Base-by-base conservation (phyloP, 352 stramenopile species). In the Phytophthora citricola region DNA sequence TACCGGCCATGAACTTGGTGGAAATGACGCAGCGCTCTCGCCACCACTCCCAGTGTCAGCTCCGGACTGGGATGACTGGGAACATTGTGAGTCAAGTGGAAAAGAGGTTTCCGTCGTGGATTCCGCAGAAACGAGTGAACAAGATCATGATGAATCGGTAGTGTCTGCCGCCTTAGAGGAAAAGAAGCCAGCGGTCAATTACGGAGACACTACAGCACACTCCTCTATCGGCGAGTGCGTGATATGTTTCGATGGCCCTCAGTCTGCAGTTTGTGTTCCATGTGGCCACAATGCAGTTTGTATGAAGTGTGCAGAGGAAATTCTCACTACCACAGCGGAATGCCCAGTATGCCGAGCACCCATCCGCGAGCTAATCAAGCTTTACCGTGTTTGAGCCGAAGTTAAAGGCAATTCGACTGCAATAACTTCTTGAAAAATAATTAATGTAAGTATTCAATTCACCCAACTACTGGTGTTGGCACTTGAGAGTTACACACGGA, bases 261-360 rank as follows among this genome's bases (percentile, higher is more conserved):
- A 93, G 70, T 76, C 77, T 15, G 84, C 84, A 6, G 85, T 94
- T 0, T 95, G 87, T 48, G 84, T 95, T 12, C 87, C 87, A 0
- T 95, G 87, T 50, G 87, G 87, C 24, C 85, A 95, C 79, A 91
- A 94, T 38, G 85, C 87, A 11, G 63, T 93, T 12, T 95, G 87
- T 56, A 93, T 94, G 85, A 65, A 59, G 22, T 95, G 86, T 53
- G 85, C 83, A 1, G 78, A 90, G 50, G 78, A 91, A 50, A 83
- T 95, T 40, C 63, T 93, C 5, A 62, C 75, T 6, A 78, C 73
- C 4, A 78, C 77, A 12, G 74, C 77, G 17, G 77, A 91, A 57
- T 95, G 87, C 15, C 87, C 87, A 20, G 81, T 94, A 49, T 95
- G 87, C 34, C 79, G 85, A 11, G 58, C 55, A 4, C 75, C 76